Evolutionary conservation across 805 yeast species (phyloP), one percentile per base, ranked within the genome.

Genomic region (Yarrowia sp.): DNA sequence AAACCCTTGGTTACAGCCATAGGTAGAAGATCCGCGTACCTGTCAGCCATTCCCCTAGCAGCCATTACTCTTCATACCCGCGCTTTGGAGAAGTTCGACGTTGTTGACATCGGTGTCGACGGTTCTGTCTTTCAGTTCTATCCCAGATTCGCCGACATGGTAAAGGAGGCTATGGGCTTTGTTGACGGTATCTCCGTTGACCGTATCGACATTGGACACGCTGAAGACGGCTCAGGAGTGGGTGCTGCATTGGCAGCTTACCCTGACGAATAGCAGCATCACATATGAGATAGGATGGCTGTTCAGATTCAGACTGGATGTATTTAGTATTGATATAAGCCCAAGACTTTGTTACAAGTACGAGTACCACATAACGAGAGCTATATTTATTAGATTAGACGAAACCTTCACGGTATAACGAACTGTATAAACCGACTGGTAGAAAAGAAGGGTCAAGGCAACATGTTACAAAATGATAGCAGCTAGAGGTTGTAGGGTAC

Each of bases 211-310:
- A 82, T 92, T 46, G 92, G 92, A 65, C 80, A 92, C 69, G 95
- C 98, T 32, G 90, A 90, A 75, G 98, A 95, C 73, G 98, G 98
- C 52, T 88, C 96, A 65, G 97, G 97, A 67, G 97, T 92, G 48
- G 99, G 99, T 69, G 98, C 98, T 51, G 98, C 98, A 1, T 80
- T 93, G 67, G 90, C 97, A 79, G 98, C 97, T 9, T 73, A 79
- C 44, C 22, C 61, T 24, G 61, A 54, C 35, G 61, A 52, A n/a
- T 8, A 24, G n/a, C n/a, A n/a, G n/a, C n/a, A n/a, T n/a, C n/a
- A n/a, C n/a, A n/a, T n/a, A n/a, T n/a, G n/a, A n/a, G n/a, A 24
- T n/a, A 24, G 14, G 44, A 11, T 17, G 44, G 30, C 8, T 26
- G 8, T 26, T 26, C 30, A n/a, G n/a, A n/a, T n/a, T n/a, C n/a